These are phyloP conservation scores for Gleditsia sinensis DNA, from an alignment of 306 rosid genomes.

Conservation along the genomic window DNA sequence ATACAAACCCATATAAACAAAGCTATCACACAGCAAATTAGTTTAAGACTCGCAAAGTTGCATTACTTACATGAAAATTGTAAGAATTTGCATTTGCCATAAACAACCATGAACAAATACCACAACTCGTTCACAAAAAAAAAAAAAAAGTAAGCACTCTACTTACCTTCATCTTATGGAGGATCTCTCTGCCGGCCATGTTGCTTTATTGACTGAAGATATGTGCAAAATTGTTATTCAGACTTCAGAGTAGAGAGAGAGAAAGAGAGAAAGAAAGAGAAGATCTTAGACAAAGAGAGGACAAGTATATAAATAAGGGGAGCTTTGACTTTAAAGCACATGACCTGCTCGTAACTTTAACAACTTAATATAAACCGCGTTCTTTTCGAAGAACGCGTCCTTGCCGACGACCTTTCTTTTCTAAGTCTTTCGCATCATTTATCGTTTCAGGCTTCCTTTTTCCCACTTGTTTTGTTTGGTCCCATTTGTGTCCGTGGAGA, in stretches of 20 bases:
- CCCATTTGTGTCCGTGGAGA: constrained; percentile 12
- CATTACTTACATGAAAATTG: background rate
- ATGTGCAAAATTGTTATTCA: background rate
- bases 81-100: constrained; percentile 18
- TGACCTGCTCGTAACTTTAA: constrained; percentile 17
- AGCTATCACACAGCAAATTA: constrained; percentile 2
- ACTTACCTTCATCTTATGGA: constrained; percentile 45
- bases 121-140: background rate
- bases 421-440: background rate
- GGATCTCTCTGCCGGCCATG: constrained; percentile 49
- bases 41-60: constrained; percentile 1
- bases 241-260: background rate
- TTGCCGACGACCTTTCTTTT: constrained; percentile 42
- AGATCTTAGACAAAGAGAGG: background rate
- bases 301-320: constrained; percentile 4
- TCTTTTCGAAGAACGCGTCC: constrained; percentile 33
- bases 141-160: background rate
- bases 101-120: background rate
- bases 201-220: constrained; percentile 1
- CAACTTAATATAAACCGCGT: constrained; percentile 3
- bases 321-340: constrained; percentile 41
- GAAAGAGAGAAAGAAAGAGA: background rate
- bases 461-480: constrained; percentile 26
- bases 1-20: background rate
- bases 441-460: background rate